Conservation (phyloP, 768 basidiomycete genomes). For the Mycena haematopus region DNA sequence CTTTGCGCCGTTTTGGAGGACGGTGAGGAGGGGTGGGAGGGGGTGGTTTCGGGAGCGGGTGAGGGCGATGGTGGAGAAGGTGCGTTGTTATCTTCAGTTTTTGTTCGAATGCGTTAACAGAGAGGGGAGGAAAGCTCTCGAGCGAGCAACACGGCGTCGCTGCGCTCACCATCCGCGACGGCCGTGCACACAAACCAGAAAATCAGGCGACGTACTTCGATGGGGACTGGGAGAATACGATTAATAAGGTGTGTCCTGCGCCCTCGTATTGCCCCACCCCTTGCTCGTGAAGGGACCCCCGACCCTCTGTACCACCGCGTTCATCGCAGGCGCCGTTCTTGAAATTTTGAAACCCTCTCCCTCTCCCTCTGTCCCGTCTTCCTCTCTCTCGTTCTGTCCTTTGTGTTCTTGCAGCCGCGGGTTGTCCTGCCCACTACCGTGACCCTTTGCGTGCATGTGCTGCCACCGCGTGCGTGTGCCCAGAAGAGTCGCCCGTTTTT, state of each 20-base stretch:
- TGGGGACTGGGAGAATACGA: conserved; percentile 22
- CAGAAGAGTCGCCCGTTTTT: no score
- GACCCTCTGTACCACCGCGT: no score
- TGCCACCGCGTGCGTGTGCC: no score
- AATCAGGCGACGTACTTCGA: conserved; percentile 24
- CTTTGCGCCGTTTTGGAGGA: conserved; percentile 26
- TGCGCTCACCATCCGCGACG: conserved; percentile 10
- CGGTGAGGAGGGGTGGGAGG: conserved; percentile 1
- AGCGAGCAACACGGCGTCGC: conserved; percentile 14
- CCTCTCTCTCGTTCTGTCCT: no score
- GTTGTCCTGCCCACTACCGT: no score
- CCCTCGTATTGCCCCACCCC: no score
- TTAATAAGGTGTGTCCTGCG: conserved; percentile 15
- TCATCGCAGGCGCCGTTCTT: no score
- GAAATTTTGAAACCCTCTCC: no score
- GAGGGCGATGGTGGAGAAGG: background rate
- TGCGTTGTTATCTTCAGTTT: background rate
- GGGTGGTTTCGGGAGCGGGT: conserved; percentile 27
- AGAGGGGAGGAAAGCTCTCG: background rate
- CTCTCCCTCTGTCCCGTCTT: no score
- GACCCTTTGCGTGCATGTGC: no score
- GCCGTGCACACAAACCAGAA: conserved; percentile 7
- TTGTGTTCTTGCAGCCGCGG: no score
- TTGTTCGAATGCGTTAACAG: background rate
- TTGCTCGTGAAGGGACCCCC: no score